Evolutionary conservation across 495 filamentous ascomycete genomes (phyloP).

Genomic region (Neurospora discreta): DNA sequence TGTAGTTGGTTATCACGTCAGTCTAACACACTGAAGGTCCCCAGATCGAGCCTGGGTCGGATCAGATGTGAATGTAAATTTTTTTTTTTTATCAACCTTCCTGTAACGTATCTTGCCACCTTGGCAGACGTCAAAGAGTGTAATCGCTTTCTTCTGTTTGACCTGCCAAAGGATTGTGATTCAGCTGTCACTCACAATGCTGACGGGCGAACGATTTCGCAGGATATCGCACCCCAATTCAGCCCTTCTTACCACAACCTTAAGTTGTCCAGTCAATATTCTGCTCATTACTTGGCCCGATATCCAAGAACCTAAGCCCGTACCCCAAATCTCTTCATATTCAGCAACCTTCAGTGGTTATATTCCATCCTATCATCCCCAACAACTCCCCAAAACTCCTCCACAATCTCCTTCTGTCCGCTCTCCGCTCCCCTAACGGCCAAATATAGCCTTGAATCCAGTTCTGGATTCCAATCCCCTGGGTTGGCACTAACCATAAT

Average conservation of each 20-base stretch:
- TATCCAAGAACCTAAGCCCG: neutral
- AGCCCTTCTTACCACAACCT: neutral
- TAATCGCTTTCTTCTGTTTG: neutral
- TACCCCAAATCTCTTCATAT: neutral
- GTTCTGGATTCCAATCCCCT: constrained; percentile 57
- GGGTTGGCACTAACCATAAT: constrained; percentile 68
- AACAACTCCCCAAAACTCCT: constrained; percentile 65
- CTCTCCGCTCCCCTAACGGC: constrained; percentile 55
- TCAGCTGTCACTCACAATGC: neutral
- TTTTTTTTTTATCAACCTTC: neutral
- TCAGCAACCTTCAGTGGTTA: constrained; percentile 7
- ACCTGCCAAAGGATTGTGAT: neutral
- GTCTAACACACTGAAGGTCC: no score
- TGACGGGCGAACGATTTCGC: neutral
- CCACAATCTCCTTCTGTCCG: constrained; percentile 64
- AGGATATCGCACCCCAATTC: neutral
- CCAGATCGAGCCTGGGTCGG: neutral
- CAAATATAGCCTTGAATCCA: constrained; percentile 74
- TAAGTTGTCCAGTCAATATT: neutral
- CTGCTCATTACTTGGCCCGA: neutral
- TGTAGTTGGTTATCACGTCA: neutral
- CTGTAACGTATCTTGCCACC: neutral
- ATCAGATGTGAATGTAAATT: neutral
- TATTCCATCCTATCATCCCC: constrained; percentile 41
- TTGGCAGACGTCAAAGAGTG: no score